phyloP scores from a whole-genome alignment of 306 rosid species.

The Argentina anserina region DNA sequence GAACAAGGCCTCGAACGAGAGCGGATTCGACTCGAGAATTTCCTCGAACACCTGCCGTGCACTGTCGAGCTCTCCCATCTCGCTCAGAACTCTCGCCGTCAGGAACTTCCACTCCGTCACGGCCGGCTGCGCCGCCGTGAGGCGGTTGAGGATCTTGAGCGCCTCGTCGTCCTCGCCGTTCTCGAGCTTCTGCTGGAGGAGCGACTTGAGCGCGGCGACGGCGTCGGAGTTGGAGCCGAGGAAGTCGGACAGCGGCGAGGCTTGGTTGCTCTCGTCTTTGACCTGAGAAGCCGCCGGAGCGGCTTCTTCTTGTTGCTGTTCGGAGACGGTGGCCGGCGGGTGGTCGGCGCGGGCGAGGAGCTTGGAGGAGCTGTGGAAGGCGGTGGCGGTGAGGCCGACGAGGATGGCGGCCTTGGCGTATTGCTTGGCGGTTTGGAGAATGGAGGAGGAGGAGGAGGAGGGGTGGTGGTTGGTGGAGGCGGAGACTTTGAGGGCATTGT shows the following conservation, averaged over 20 bases:
- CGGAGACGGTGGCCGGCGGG: constrained; percentile 29
- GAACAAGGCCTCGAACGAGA: constrained; percentile 73
- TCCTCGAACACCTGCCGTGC: constrained; percentile 66
- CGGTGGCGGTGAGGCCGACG: constrained; percentile 43
- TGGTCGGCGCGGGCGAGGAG: constrained; percentile 64
- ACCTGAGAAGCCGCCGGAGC: background rate
- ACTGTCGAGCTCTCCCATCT: constrained; percentile 43
- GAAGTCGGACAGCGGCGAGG: constrained; percentile 51
- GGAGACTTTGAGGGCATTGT: constrained; percentile 21
- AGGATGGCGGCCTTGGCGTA: constrained; percentile 59
- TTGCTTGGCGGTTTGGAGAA: constrained; percentile 35
- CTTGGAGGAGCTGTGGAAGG: constrained; percentile 37
- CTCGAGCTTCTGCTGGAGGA: constrained; percentile 77
- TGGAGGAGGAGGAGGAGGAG: background rate
- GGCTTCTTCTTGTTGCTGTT: constrained; percentile 12
- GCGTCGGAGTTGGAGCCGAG: constrained; percentile 60
- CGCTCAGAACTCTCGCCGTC: constrained; percentile 50
- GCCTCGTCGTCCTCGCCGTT: constrained; percentile 73
- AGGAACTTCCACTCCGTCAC: constrained; percentile 75
- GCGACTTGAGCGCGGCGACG: constrained; percentile 57
- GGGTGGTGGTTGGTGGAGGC: constrained; percentile 24
- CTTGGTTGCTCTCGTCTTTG: background rate
- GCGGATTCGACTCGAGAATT: constrained; percentile 47
- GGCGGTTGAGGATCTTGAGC: constrained; percentile 42
- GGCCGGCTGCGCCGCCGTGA: constrained; percentile 57